phyloP scores from a whole-genome alignment of 1,139 yeast species.

The Candida glucosophila region DNA sequence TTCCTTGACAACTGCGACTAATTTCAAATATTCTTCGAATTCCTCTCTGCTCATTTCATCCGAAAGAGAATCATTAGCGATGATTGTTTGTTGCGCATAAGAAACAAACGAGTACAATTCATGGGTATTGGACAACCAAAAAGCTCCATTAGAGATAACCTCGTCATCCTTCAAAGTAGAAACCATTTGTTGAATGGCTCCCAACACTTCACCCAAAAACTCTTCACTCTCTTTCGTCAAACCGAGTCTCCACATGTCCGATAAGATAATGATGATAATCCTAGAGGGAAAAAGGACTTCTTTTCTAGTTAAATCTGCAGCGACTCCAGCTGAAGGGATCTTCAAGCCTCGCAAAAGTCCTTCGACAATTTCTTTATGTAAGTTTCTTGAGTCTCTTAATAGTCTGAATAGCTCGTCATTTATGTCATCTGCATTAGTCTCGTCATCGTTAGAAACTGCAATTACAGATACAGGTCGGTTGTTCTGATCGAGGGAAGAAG shows the following conservation, averaged over 20 bases:
- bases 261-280: slow-evolving; percentile 80
- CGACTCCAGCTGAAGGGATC: slow-evolving; percentile 79
- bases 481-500: slow-evolving; percentile 25
- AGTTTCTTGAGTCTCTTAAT: slow-evolving; percentile 69
- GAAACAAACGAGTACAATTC: slow-evolving; percentile 92
- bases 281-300: slow-evolving; percentile 96
- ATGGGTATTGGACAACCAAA: slow-evolving; percentile 96
- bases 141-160: slow-evolving; percentile 86
- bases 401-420: slow-evolving; percentile 65
- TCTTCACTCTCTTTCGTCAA: slow-evolving; percentile 87
- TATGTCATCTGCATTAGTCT: slow-evolving; percentile 55
- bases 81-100: slow-evolving; percentile 84
- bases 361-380: slow-evolving; percentile 80
- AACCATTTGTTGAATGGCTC: slow-evolving; percentile 78
- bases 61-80: slow-evolving; percentile 71
- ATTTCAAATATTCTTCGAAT: slow-evolving; percentile 79
- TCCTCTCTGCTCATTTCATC: slow-evolving; percentile 87
- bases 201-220: slow-evolving; percentile 82
- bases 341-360: slow-evolving; percentile 84
- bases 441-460: slow-evolving; percentile 48
- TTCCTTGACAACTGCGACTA: slow-evolving; percentile 87
- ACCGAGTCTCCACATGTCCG: slow-evolving; percentile 99
- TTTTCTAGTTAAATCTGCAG: slow-evolving; percentile 74
- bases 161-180: slow-evolving; percentile 72
- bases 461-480: slow-evolving; percentile 51